Evolutionary conservation across 805 yeast genomes (phyloP).

Genomic region (Hyphopichia homilentoma): DNA sequence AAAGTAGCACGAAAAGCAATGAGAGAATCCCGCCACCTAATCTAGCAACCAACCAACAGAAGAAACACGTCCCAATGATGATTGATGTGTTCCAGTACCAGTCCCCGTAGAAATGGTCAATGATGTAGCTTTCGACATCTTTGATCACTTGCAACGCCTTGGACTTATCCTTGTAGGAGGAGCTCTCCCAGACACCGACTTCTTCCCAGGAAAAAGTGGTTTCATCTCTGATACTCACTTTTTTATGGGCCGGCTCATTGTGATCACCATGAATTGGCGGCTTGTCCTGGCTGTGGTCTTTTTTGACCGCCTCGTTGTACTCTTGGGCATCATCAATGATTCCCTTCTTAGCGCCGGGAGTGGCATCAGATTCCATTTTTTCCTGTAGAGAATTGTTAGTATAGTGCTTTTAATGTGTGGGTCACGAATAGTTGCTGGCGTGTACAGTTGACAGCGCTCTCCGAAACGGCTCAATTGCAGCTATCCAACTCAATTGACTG

Average conservation of each 20-base stretch:
- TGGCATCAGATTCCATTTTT: not conserved
- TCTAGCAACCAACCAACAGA: slow-evolving; percentile 65
- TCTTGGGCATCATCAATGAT: slow-evolving; percentile 13
- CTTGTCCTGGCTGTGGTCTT: slow-evolving; percentile 6
- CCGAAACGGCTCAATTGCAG: too few species aligned
- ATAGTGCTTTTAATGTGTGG: too few species aligned
- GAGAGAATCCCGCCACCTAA: slow-evolving; percentile 64
- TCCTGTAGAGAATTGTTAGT: too few species aligned
- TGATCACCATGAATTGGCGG: slow-evolving; percentile 15
- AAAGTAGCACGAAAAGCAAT: slow-evolving; percentile 53
- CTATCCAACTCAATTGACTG: too few species aligned
- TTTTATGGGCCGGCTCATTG: slow-evolving; percentile 6
- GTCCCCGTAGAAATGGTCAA: slow-evolving; percentile 69
- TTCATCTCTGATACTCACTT: slow-evolving; percentile 21
- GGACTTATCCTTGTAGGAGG: slow-evolving; percentile 17
- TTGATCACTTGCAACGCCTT: slow-evolving; percentile 22
- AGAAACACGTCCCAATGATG: slow-evolving; percentile 66
- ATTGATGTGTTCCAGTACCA: slow-evolving; percentile 66
- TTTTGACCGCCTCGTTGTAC: slow-evolving; percentile 11
- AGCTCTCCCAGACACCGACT: slow-evolving; percentile 36
- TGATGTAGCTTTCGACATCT: slow-evolving; percentile 53
- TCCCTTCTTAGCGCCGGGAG: not conserved
- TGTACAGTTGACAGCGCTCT: too few species aligned
- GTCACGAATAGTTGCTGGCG: too few species aligned
- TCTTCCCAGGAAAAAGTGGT: slow-evolving; percentile 39